Conservation (phyloP, 345 rosid genomes). For the Microcos paniculata region DNA sequence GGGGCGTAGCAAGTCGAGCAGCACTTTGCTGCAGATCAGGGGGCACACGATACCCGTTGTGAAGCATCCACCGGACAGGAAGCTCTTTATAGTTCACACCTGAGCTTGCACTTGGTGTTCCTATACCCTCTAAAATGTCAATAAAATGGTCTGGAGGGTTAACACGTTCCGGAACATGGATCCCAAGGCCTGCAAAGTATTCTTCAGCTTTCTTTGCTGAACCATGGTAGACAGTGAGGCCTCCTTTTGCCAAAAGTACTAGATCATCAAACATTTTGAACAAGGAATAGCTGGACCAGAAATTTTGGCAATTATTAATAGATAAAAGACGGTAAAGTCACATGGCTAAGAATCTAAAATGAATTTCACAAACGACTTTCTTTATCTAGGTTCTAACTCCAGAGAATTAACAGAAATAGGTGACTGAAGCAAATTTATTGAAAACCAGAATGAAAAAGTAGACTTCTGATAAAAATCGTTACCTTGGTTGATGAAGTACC, state of each 20-base stretch:
- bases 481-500: slow-evolving; percentile 99
- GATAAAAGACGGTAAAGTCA: neutral
- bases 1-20: slow-evolving; percentile 26
- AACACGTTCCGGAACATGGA: slow-evolving; percentile 75
- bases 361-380: neutral
- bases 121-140: slow-evolving; percentile 86
- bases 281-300: slow-evolving; percentile 77
- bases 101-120: slow-evolving; percentile 42
- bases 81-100: slow-evolving; percentile 59
- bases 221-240: slow-evolving; percentile 82
- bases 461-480: neutral
- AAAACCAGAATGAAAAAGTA: neutral
- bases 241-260: slow-evolving; percentile 88
- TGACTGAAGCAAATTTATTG: neutral
- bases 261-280: slow-evolving; percentile 86
- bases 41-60: slow-evolving; percentile 75
- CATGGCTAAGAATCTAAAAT: neutral
- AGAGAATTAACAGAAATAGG: neutral
- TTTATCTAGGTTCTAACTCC: neutral
- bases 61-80: slow-evolving; percentile 91
- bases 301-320: slow-evolving; percentile 6
- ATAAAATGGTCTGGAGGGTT: slow-evolving; percentile 96
- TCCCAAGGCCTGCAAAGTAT: slow-evolving; percentile 80
- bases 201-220: slow-evolving; percentile 71
- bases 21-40: slow-evolving; percentile 48